Evolutionary conservation across 2,329 filamentous ascomycete genomes (phyloP), one percentile per base, ranked within the genome.

Genomic region (Diaporthe sp.): DNA sequence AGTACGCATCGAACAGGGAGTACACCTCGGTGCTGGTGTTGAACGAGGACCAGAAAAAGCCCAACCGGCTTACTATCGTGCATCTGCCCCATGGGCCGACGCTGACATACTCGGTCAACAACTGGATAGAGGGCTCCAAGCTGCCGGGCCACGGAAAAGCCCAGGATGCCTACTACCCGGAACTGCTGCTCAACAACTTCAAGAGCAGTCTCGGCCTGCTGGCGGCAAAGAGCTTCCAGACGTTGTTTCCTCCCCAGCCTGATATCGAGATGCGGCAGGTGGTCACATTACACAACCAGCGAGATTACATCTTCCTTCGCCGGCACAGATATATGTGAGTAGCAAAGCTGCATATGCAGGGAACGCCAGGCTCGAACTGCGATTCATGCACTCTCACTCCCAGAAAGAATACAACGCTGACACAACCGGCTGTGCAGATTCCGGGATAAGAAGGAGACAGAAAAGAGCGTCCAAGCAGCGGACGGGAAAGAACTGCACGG

Each of bases 271-370:
- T 96, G 6, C 89, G 96, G 34, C 96, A 98, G 81, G 96, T 98
- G 1, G 92, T 98, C 12, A 98, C 96, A 0, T 86, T 98, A 71
- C 95, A 98, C 84, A 98, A 98, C 80, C 96, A 98, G 87, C 93
- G 96, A 78, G 96, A 98, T 84, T 98, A 96, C 84, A 97, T 98
- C 80, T 99, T 99, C 83, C 90, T 98, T 71, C 90, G 97, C 7
- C 89, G 96, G 34, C 76, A 77, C 71, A 75, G 76, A 73, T 77
- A 77, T 31, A 75, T 77, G 73, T 72, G 37, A 67, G 73, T 65
- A 31, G n/a, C 55, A 28, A 39, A 31, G 17, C 39, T 46, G 31
- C 13, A 44, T 53, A 22, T 39, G 71, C n/a, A 34, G 22, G 1
- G 19, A 12, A 25, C 22, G 7, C 12, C 28, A 34, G 25, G 4